Conservation (phyloP, 2,329 filamentous ascomycete genomes). For the Helotiales sp. region DNA sequence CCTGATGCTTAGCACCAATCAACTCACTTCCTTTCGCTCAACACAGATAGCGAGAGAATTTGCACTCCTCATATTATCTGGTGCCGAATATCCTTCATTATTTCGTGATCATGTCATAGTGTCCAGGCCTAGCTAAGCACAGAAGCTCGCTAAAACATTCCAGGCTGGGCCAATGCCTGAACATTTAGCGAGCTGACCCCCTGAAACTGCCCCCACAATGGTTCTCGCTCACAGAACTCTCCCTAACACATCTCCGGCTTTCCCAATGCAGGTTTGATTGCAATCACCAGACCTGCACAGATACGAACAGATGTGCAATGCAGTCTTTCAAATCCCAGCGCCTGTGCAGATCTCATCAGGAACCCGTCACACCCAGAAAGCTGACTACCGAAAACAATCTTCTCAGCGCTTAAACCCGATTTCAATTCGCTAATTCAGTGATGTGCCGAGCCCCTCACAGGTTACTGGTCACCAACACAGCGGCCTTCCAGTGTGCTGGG, state of each 20-base stretch:
- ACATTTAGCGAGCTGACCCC: too few relatives aligned
- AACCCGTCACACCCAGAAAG: background rate
- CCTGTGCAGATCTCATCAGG: background rate
- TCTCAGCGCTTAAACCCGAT: background rate
- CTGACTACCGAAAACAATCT: background rate
- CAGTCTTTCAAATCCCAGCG: background rate
- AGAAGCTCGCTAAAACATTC: background rate
- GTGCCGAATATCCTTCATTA: too few relatives aligned
- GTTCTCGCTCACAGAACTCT: too few relatives aligned
- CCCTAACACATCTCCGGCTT: background rate
- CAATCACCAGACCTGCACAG: background rate
- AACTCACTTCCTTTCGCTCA: too few relatives aligned
- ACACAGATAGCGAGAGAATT: too few relatives aligned
- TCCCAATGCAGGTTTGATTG: background rate
- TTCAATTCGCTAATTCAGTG: background rate
- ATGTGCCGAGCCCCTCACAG: background rate
- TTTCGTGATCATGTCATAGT: too few relatives aligned
- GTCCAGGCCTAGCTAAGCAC: background rate
- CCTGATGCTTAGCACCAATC: too few relatives aligned
- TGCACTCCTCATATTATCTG: too few relatives aligned
- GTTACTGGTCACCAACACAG: background rate
- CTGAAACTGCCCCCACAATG: too few relatives aligned
- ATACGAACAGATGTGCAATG: too few relatives aligned
- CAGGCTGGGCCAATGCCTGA: too few relatives aligned
- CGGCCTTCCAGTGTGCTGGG: background rate